A percentile compares a stretch with the other conserved stretches of the same genome.
These are phyloP conservation scores for Trifolium subterraneum DNA, from an alignment of 306 rosid species.

Conservation along the genomic window DNA sequence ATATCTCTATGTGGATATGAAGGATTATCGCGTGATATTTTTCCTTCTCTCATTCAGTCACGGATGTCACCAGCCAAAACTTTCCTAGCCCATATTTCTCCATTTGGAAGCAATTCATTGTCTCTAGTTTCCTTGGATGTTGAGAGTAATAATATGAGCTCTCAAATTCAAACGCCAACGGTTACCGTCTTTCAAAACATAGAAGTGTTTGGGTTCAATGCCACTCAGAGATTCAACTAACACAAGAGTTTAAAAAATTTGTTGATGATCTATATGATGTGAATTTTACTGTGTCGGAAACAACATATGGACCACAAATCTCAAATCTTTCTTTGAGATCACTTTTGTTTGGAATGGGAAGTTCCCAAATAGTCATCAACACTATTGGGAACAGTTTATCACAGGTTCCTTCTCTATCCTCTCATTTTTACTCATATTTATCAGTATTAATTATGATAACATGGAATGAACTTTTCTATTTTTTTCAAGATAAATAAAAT, in stretches of 20 bases:
- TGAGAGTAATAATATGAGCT: background rate
- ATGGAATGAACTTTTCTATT: background rate
- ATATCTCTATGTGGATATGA: conserved; percentile 48
- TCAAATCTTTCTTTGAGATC: background rate
- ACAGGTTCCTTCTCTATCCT: conserved; percentile 23
- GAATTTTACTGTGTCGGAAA: background rate
- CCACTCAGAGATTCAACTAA: background rate
- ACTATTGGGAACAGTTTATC: conserved; percentile 25
- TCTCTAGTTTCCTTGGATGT: background rate
- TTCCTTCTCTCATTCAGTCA: conserved; percentile 45
- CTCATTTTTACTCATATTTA: too few relatives aligned
- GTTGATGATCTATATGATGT: background rate
- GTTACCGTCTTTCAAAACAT: background rate
- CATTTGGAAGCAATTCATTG: background rate
- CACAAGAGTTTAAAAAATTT: background rate
- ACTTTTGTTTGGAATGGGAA: conserved; percentile 37
- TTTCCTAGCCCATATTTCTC: background rate
- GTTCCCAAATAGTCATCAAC: background rate
- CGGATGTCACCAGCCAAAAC: conserved; percentile 40
- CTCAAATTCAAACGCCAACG: background rate
- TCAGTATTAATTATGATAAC: background rate
- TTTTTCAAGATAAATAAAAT: background rate
- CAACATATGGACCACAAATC: background rate
- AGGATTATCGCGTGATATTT: conserved; percentile 36
- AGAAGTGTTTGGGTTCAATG: conserved; percentile 22